Conservation (phyloP, 2,329 filamentous ascomycete species). For the Cladophialophora psammophila region DNA sequence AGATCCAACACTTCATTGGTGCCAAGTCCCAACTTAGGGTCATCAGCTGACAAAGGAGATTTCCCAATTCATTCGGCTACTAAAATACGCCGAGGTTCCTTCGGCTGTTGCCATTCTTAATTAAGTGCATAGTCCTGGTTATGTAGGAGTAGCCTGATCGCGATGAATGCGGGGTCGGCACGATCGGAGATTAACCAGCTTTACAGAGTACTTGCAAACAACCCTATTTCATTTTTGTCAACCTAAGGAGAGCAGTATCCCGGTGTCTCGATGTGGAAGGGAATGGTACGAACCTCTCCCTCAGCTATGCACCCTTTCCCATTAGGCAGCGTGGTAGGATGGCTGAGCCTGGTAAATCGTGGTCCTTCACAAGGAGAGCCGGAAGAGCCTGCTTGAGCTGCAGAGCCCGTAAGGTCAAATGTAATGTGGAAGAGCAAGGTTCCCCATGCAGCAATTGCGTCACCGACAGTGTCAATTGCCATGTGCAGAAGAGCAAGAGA, state of each 20-base stretch:
- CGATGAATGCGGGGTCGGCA: neutral
- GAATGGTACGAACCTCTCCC: neutral
- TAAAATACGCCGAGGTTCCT: neutral
- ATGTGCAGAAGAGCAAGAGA: slow-evolving; percentile 10
- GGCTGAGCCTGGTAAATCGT: neutral
- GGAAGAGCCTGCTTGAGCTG: slow-evolving; percentile 22
- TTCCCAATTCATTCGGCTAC: neutral
- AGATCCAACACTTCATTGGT: neutral
- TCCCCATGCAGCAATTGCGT: slow-evolving; percentile 22
- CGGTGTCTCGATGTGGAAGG: neutral
- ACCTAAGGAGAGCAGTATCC: neutral
- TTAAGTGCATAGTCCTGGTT: neutral
- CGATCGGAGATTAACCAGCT: neutral
- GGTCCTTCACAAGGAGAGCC: slow-evolving; percentile 15
- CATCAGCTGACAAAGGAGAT: neutral
- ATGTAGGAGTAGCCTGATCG: neutral
- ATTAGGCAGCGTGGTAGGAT: neutral
- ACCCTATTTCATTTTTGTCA: too few species aligned
- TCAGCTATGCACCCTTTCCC: neutral
- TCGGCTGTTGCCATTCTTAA: neutral
- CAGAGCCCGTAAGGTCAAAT: slow-evolving; percentile 20
- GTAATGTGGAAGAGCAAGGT: slow-evolving; percentile 20
- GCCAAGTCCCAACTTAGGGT: neutral
- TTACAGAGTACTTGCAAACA: too few species aligned
- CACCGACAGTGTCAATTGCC: slow-evolving; percentile 12